Conservation (phyloP, 768 basidiomycete genomes). For the Leccinellum rugosiceps region DNA sequence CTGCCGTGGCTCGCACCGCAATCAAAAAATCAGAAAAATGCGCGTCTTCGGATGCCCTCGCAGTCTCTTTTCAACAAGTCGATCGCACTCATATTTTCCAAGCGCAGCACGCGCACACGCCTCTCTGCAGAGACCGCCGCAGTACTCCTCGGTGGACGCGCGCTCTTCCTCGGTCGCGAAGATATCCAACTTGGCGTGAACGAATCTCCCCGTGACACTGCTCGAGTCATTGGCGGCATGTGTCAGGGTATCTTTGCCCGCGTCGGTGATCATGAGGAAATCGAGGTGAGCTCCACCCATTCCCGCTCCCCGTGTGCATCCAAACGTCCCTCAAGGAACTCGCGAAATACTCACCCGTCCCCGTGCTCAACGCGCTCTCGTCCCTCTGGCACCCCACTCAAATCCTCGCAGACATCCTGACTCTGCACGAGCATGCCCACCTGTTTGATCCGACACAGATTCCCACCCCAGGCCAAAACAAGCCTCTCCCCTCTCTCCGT, state of each 20-base stretch:
- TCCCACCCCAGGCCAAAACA: conserved; percentile 12
- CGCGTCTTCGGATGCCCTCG: conserved; percentile 55
- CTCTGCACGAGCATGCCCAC: conserved; percentile 73
- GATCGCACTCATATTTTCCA: conserved; percentile 87
- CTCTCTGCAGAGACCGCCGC: conserved; percentile 84
- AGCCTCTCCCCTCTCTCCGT: conserved; percentile 51
- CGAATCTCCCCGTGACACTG: conserved; percentile 80
- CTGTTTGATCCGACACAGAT: conserved; percentile 41
- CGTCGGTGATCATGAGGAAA: conserved; percentile 88
- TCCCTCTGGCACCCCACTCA: conserved; percentile 97
- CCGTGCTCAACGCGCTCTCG: conserved; percentile 94
- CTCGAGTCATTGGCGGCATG: conserved; percentile 90
- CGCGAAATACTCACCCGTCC: conserved; percentile 85
- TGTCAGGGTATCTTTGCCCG: conserved; percentile 96
- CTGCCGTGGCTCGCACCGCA: conserved; percentile 67
- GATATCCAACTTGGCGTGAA: conserved; percentile 98
- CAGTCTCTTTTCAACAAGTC: conserved; percentile 80
- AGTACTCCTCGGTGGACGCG: conserved; percentile 76
- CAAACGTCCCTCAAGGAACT: conserved; percentile 60
- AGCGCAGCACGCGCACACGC: conserved; percentile 91
- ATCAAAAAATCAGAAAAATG: conserved; percentile 24
- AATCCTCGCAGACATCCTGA: conserved; percentile 88
- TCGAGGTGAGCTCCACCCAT: conserved; percentile 64
- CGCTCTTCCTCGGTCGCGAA: conserved; percentile 83
- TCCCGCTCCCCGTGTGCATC: not conserved